These are phyloP conservation scores for Ophiostoma triangulosporum DNA, from an alignment of 2,329 filamentous ascomycete genomes.

Conservation along the genomic window DNA sequence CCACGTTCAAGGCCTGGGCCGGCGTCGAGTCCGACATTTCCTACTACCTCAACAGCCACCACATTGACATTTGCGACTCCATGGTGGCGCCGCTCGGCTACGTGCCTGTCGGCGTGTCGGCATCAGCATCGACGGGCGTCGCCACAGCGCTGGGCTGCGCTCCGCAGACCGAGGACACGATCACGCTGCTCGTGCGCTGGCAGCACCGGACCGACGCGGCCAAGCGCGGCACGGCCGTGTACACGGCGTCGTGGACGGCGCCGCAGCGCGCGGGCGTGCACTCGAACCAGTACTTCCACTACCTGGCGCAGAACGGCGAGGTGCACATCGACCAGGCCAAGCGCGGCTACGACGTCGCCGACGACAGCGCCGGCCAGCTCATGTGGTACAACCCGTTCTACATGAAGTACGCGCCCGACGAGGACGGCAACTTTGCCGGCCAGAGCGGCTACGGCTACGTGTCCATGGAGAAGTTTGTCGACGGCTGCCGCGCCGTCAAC, in stretches of 20 bases:
- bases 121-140: slow-evolving; percentile 63
- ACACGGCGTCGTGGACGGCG: slow-evolving; percentile 90
- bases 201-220: slow-evolving; percentile 47
- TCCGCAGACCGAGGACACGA: slow-evolving; percentile 78
- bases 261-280: slow-evolving; percentile 90
- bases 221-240: slow-evolving; percentile 73
- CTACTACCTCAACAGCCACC: slow-evolving; percentile 93
- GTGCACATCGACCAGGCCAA: slow-evolving; percentile 81
- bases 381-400: slow-evolving; percentile 92
- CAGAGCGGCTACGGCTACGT: slow-evolving; percentile 90
- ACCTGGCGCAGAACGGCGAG: slow-evolving; percentile 73
- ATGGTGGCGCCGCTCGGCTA: slow-evolving; percentile 68
- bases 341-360: slow-evolving; percentile 87
- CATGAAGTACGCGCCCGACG: slow-evolving; percentile 87
- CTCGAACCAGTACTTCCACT: slow-evolving; percentile 95
- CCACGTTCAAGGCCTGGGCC: slow-evolving; percentile 92
- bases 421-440: slow-evolving; percentile 86
- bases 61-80: slow-evolving; percentile 82
- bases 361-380: slow-evolving; percentile 55
- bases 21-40: slow-evolving; percentile 86
- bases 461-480: slow-evolving; percentile 91
- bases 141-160: slow-evolving; percentile 68
- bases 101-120: slow-evolving; percentile 65
- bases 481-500: slow-evolving; percentile 69
- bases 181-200: slow-evolving; percentile 84